Evolutionary conservation across 2,329 filamentous ascomycete genomes (phyloP).

Genomic region (Pseudogymnoascus sp.): DNA sequence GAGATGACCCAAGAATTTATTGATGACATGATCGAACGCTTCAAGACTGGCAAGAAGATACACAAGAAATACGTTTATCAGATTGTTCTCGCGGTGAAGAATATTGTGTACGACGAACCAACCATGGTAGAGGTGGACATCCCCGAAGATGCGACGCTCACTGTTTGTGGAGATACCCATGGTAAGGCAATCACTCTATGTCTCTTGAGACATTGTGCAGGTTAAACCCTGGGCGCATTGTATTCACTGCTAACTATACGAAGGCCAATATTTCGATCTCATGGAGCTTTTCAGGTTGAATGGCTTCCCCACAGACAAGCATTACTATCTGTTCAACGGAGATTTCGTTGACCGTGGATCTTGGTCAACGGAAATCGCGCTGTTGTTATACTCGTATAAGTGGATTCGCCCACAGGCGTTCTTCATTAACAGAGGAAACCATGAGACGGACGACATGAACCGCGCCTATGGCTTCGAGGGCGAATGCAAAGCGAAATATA

Average conservation of each 20-base stretch:
- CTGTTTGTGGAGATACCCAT: constrained; percentile 95
- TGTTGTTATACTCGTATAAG: constrained; percentile 93
- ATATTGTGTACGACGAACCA: constrained; percentile 82
- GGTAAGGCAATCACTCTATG: constrained; percentile 43
- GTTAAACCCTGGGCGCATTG: neutral
- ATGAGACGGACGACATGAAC: constrained; percentile 99
- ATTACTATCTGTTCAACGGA: constrained; percentile 95
- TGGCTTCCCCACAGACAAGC: constrained; percentile 72
- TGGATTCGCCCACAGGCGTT: constrained; percentile 81
- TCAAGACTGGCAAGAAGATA: constrained; percentile 92
- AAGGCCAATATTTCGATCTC: constrained; percentile 94
- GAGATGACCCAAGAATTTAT: constrained; percentile 96
- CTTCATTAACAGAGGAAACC: constrained; percentile 96
- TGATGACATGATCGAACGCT: constrained; percentile 91
- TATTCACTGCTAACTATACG: constrained; percentile 18
- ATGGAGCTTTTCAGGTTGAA: constrained; percentile 94
- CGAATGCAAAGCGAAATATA: constrained; percentile 97
- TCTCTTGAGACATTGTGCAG: neutral
- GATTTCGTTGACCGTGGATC: constrained; percentile 97
- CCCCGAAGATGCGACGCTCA: constrained; percentile 67
- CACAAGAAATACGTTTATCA: constrained; percentile 97
- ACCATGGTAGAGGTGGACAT: constrained; percentile 96
- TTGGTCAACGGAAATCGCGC: constrained; percentile 95
- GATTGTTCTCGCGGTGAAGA: constrained; percentile 82
- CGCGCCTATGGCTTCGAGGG: constrained; percentile 96